phyloP scores from a whole-genome alignment of 2,329 filamentous ascomycete genomes.

The Sporothrix brunneoviolacea region DNA sequence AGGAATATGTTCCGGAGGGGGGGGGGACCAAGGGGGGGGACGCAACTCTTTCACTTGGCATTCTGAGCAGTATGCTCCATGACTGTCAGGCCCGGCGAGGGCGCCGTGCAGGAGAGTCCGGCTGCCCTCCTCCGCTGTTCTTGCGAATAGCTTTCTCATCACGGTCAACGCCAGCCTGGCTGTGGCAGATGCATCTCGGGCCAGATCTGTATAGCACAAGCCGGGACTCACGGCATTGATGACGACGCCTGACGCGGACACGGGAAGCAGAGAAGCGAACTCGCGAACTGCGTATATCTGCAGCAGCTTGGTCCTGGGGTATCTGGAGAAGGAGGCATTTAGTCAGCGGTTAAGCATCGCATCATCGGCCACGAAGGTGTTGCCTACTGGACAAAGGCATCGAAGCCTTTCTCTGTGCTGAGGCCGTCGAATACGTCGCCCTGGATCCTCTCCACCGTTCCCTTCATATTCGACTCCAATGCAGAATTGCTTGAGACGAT shows the following conservation, averaged over 20 bases:
- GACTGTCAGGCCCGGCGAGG: constrained; percentile 24
- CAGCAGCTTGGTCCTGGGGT: constrained; percentile 25
- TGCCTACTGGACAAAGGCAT: constrained; percentile 26
- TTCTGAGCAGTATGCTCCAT: constrained; percentile 25
- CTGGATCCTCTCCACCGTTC: neutral
- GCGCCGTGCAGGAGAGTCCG: constrained; percentile 26
- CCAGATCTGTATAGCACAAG: constrained; percentile 31
- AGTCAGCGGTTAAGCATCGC: too few species aligned
- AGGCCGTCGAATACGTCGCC: constrained; percentile 1
- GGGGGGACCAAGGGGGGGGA: neutral
- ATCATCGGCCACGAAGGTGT: too few species aligned
- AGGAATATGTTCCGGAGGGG: too few species aligned
- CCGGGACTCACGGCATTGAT: constrained; percentile 36
- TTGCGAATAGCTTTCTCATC: constrained; percentile 28
- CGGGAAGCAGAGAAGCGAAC: constrained; percentile 19
- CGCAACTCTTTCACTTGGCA: neutral
- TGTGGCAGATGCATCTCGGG: neutral
- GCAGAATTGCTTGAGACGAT: constrained; percentile 23
- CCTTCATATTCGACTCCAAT: constrained; percentile 14
- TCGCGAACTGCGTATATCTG: constrained; percentile 22
- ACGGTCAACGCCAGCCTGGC: neutral
- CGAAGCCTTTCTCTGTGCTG: constrained; percentile 15
- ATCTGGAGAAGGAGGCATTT: constrained; percentile 14
- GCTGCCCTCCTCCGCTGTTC: constrained; percentile 39
- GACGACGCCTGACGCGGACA: constrained; percentile 18